Evolutionary conservation across 495 filamentous ascomycete genomes (phyloP).

Genomic region (Choiromyces venosus): DNA sequence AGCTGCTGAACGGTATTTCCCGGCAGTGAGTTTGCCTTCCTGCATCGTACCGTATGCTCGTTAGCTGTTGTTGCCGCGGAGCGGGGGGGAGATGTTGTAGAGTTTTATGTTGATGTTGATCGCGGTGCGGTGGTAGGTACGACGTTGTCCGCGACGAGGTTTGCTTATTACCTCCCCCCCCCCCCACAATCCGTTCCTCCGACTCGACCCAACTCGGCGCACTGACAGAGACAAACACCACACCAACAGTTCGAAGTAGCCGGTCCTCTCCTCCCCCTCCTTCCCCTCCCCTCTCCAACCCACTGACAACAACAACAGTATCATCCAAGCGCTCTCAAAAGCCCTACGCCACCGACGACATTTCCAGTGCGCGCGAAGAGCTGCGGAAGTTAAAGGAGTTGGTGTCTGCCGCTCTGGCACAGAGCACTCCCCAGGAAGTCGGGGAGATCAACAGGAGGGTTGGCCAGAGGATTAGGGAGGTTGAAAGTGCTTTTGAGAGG

Average conservation of each 20-base stretch:
- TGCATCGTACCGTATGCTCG: too few species aligned
- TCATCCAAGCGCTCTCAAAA: background rate
- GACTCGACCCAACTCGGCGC: too few species aligned
- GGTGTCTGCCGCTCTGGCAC: background rate
- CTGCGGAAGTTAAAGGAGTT: conserved; percentile 9
- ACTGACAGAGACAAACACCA: too few species aligned
- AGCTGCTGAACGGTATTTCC: too few species aligned
- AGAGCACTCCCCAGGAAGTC: background rate
- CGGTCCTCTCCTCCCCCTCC: background rate
- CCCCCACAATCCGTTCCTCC: too few species aligned
- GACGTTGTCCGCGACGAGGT: too few species aligned
- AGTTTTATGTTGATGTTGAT: too few species aligned
- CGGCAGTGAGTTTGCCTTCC: too few species aligned
- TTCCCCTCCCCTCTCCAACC: background rate
- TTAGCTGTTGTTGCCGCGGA: too few species aligned
- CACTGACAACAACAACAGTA: background rate
- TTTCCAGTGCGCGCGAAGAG: background rate
- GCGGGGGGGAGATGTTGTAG: too few species aligned
- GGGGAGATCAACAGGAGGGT: conserved; percentile 12
- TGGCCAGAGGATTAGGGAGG: conserved; percentile 1
- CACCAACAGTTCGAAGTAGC: background rate
- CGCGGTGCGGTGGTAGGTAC: too few species aligned
- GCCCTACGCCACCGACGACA: conserved; percentile 9
- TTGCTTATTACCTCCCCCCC: too few species aligned
- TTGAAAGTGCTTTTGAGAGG: conserved; percentile 5